Evolutionary conservation across 352 stramenopile species (phyloP).

Genomic region (Globisporangium polare): DNA sequence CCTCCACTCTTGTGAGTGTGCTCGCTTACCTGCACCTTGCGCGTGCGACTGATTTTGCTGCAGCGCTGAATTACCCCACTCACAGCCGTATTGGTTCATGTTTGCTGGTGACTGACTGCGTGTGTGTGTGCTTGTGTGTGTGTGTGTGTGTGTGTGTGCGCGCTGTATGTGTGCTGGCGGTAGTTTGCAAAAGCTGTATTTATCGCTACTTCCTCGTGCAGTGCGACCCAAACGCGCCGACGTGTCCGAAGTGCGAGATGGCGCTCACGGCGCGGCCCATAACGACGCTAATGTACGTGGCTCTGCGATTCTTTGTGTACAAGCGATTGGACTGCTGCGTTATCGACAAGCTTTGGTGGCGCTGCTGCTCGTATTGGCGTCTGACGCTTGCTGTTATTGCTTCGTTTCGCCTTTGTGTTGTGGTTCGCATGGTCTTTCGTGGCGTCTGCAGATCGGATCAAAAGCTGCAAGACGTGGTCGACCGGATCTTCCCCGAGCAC

Average conservation of each 20-base stretch:
- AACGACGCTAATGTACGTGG: slow-evolving; percentile 56
- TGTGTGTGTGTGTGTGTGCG: no score
- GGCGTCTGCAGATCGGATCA: slow-evolving; percentile 50
- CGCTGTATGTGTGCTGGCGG: background rate
- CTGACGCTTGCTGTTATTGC: background rate
- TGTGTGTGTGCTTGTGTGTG: no score
- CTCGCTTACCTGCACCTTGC: background rate
- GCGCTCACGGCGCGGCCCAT: slow-evolving; percentile 50
- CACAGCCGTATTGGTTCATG: background rate
- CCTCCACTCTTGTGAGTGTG: slow-evolving; percentile 67
- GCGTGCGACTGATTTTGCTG: background rate
- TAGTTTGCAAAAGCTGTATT: slow-evolving; percentile 87
- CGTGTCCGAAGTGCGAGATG: slow-evolving; percentile 61
- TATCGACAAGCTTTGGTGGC: background rate
- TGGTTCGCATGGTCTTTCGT: background rate
- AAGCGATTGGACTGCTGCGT: no score
- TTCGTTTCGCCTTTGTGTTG: background rate
- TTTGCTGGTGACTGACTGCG: background rate
- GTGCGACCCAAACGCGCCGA: slow-evolving; percentile 33
- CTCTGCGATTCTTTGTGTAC: no score
- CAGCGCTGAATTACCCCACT: background rate
- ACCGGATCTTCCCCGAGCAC: slow-evolving; percentile 70
- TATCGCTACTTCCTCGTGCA: slow-evolving; percentile 72
- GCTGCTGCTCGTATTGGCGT: background rate
- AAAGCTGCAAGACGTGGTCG: slow-evolving; percentile 67